Evolutionary conservation across 164 flowering plant genomes (phyloP), one percentile per base, ranked within the genome.

Genomic region (Kalanchoe fedtschenkoi): DNA sequence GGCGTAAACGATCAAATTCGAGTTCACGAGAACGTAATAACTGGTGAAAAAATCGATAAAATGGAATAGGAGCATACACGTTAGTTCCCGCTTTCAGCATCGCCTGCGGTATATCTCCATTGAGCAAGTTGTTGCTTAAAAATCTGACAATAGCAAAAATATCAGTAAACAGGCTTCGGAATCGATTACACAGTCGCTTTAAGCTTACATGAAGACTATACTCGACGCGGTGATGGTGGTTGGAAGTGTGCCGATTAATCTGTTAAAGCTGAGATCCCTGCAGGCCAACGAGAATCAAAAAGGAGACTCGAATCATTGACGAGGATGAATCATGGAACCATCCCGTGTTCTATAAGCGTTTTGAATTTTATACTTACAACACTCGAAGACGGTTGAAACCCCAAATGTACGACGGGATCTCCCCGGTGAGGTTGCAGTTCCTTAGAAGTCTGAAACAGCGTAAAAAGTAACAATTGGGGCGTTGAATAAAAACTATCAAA

Each of bases 241-340:
- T 24, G 89, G 86, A 69, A 88, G 70, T 47, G 69, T 58, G 58
- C 96, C 96, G 28, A 39, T 68, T 56, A 88, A 68, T 66, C 72
- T 76, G 72, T 88, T 85, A 63, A 83, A 88, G 74, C 86, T 88
- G 65, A 81, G 72, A 74, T 88, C 95, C 72, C 95, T 88, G 73
- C 61, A 41, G 5, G 15, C 53, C 7, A 57, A 24, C 22, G 32
- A 16, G 16, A 74, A 78, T 70, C 62, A 0, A n/a, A 51, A 29
- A n/a, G 33, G 39, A 61, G 19, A 32, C 6, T 2, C 17, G 17
- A 22, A 32, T 47, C 30, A 43, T 35, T 7, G 4, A 22, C 0
- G 22, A 21, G 34, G 24, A n/a, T 62, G 6, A 44, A 43, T 38
- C n/a, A 35, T 15, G 17, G 37, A 34, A 3, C 46, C n/a, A 32